Conservation (phyloP, 345 rosid genomes). For the Arabis hirsuta region DNA sequence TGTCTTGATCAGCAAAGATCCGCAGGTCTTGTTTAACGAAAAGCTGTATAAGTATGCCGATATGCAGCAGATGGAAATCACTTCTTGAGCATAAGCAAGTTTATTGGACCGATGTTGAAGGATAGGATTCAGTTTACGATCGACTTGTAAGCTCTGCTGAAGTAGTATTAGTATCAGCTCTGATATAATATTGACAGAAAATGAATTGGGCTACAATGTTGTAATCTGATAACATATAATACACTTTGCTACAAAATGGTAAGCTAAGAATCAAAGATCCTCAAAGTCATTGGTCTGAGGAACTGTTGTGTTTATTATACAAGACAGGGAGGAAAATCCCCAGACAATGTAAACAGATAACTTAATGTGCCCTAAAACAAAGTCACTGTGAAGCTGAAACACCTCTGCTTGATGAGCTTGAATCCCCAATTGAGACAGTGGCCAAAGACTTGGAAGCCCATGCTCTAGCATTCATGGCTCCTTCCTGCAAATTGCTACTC, state of each 20-base stretch:
- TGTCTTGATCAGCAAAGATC: conserved; percentile 67
- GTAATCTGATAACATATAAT: conserved; percentile 8
- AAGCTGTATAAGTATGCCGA: conserved; percentile 41
- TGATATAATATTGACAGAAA: neutral
- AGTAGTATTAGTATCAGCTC: neutral
- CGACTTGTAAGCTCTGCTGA: neutral
- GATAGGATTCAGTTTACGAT: neutral
- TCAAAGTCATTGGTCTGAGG: conserved; percentile 8
- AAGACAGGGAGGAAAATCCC: neutral
- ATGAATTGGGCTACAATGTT: conserved; percentile 23
- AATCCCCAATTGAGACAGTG: conserved; percentile 78
- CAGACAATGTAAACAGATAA: neutral
- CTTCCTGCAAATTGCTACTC: conserved; percentile 81
- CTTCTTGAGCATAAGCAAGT: neutral
- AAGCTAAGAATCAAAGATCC: conserved; percentile 8
- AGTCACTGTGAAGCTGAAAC: conserved; percentile 21
- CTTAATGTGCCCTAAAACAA: no score
- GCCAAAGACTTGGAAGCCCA: conserved; percentile 94
- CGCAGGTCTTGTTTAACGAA: conserved; percentile 65
- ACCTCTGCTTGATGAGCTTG: conserved; percentile 58
- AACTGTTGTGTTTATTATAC: neutral
- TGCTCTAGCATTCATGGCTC: conserved; percentile 77
- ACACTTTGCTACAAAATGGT: neutral
- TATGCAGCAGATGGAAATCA: conserved; percentile 52
- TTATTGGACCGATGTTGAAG: neutral